These are phyloP conservation scores for Suaeda aralocaspica DNA, from an alignment of 148 eudicot genomes.

Conservation along the genomic window DNA sequence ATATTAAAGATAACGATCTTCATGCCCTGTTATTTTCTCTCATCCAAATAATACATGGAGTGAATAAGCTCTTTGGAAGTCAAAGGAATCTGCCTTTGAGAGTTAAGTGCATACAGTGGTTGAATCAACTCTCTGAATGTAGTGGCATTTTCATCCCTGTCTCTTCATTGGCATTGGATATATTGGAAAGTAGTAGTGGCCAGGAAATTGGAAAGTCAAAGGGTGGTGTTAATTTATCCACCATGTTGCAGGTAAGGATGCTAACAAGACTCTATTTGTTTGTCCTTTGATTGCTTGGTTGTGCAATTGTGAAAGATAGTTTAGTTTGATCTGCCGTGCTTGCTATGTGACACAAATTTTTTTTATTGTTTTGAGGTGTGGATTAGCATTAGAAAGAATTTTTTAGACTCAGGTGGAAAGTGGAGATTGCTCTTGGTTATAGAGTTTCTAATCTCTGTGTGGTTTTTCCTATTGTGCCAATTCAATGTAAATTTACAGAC, in stretches of 20 bases:
- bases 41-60: constrained; percentile 72
- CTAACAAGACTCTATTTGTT: neutral
- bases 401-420: too few relatives aligned
- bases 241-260: constrained; percentile 63
- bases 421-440: too few relatives aligned
- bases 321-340: neutral
- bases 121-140: constrained; percentile 65
- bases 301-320: neutral
- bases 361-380: neutral
- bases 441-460: too few relatives aligned
- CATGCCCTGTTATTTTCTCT: constrained; percentile 47
- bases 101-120: constrained; percentile 78
- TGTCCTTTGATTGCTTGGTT: neutral
- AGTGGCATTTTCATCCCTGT: constrained; percentile 72
- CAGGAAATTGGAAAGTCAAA: constrained; percentile 59
- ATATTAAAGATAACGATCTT: constrained; percentile 55
- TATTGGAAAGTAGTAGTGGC: constrained; percentile 59
- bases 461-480: neutral
- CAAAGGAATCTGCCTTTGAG: constrained; percentile 76
- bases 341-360: neutral
- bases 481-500: neutral
- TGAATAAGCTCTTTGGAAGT: constrained; percentile 64
- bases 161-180: constrained; percentile 61
- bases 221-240: constrained; percentile 32
- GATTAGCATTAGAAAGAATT: too few relatives aligned